These are phyloP conservation scores for Penicillium goetzii DNA, from an alignment of 495 filamentous ascomycete genomes.

Conservation along the genomic window DNA sequence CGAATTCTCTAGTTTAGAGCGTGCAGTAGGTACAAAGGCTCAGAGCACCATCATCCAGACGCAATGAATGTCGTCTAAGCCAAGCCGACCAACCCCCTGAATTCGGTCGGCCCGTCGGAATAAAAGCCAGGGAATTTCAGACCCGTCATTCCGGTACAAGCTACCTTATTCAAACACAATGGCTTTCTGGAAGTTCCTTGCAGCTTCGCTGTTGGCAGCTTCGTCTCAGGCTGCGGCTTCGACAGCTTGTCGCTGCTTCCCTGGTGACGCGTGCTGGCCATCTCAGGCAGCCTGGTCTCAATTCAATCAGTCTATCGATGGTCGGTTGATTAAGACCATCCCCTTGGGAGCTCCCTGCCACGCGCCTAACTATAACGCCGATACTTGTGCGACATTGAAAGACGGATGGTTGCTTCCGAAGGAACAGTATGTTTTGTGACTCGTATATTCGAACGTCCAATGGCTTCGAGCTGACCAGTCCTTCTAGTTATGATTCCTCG, in stretches of 20 bases:
- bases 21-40: constrained; percentile 1
- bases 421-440: constrained; percentile 23
- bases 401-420: constrained; percentile 29
- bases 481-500: constrained; percentile 23
- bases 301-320: constrained; percentile 44
- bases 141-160: background rate
- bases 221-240: constrained; percentile 10
- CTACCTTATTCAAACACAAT: background rate
- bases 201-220: constrained; percentile 17
- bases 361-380: constrained; percentile 30
- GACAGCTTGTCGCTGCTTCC: constrained; percentile 18
- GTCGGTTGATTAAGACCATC: constrained; percentile 41
- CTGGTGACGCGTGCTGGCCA: constrained; percentile 47
- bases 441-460: background rate
- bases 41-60: background rate
- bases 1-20: background rate
- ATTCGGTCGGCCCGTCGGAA: background rate
- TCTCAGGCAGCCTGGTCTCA: constrained; percentile 35
- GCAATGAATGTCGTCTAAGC: background rate
- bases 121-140: background rate
- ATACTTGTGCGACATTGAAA: constrained; percentile 27
- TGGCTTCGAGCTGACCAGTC: background rate
- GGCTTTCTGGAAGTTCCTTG: constrained; percentile 8
- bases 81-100: background rate
- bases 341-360: constrained; percentile 49